A percentile compares a stretch with the other conserved stretches of the same genome.
Evolutionary conservation across 2,329 filamentous ascomycete genomes (phyloP).

Genomic region (Pseudogymnoascus sp.): DNA sequence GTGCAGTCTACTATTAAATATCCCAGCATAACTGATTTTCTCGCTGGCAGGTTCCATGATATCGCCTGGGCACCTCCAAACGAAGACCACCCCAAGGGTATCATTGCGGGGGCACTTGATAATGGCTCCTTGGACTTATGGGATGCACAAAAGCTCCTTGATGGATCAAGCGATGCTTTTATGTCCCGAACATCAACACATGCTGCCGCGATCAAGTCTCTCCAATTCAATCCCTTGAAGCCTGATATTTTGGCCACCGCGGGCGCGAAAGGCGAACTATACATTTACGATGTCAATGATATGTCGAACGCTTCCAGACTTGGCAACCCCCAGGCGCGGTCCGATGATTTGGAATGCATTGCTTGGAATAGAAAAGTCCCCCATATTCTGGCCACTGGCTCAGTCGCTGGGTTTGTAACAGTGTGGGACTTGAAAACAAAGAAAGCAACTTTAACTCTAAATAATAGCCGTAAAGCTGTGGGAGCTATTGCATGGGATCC

Average conservation of each 20-base stretch:
- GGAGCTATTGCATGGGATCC: conserved; percentile 97
- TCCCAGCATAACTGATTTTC: conserved; percentile 21
- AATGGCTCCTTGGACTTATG: conserved; percentile 90
- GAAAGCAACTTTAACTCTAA: conserved; percentile 92
- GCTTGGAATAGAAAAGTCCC: conserved; percentile 99
- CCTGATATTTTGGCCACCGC: conserved; percentile 88
- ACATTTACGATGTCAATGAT: conserved; percentile 91
- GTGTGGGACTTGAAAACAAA: conserved; percentile 98
- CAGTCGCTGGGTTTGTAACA: conserved; percentile 88
- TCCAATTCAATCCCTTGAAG: conserved; percentile 94
- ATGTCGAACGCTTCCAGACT: conserved; percentile 80
- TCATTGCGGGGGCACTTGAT: conserved; percentile 92
- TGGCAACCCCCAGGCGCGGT: conserved; percentile 78
- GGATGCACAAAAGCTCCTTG: conserved; percentile 69
- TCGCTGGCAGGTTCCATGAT: conserved; percentile 76
- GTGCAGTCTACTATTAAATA: neutral
- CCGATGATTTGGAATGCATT: conserved; percentile 91
- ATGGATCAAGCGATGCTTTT: conserved; percentile 61
- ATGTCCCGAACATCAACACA: conserved; percentile 87
- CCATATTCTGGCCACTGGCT: conserved; percentile 92
- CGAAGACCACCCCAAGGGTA: conserved; percentile 70
- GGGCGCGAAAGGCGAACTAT: conserved; percentile 91
- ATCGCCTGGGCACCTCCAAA: conserved; percentile 87
- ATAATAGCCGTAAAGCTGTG: conserved; percentile 87
- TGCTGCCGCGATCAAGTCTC: conserved; percentile 81